Evolutionary conservation across 1,284 basidiomycete species (phyloP), one percentile per base, ranked within the genome.

Genomic region (Pseudozyma sp.): DNA sequence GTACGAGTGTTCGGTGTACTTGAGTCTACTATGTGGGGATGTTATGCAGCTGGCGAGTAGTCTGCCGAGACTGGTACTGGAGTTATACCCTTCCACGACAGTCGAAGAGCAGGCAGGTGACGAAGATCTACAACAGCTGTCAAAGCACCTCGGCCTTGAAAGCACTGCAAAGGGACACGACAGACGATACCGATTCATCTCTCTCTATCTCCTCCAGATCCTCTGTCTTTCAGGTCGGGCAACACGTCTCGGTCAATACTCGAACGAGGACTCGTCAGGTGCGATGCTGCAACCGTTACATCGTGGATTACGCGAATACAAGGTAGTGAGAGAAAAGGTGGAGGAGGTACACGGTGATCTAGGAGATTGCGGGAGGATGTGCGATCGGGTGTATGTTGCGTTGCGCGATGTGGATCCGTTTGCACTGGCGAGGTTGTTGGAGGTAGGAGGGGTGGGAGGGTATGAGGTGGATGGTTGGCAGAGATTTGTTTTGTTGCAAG

Each of bases 161-260:
- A 19, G 2, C 4, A 9, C 5, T 3, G 33, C 6, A 13, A 7
- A 14, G 29, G 35, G 31, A 45, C 34, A 43, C 30, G 54, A 35
- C 14, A 47, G 31, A n/a, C 34, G 44, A 29, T 9, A 17, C 37
- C 37, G 60, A 16, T 44, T 67, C 19, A 29, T 58, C 11, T 30
- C 47, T 0, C 45, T 74, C 2, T 49, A 65, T 14, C 42, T 74
- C 7, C 47, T 74, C 7, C 62, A 69, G 34, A 53, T 50, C 16
- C 54, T 74, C 4, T 74, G 71, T 56, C 45, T 66, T 3, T 54
- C 62, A 0, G 67, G 62, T 17, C 34, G 55, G 6, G 71, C 71
- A 7, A 58, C 54, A 34, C 47, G 71, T 8, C 16, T 74, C 4
- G 71, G 71, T 5, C 71, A 74, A 40, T 66, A 59, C 46, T 42